Conservation (phyloP, 2,329 filamentous ascomycete species). For the Xylaria sp. region DNA sequence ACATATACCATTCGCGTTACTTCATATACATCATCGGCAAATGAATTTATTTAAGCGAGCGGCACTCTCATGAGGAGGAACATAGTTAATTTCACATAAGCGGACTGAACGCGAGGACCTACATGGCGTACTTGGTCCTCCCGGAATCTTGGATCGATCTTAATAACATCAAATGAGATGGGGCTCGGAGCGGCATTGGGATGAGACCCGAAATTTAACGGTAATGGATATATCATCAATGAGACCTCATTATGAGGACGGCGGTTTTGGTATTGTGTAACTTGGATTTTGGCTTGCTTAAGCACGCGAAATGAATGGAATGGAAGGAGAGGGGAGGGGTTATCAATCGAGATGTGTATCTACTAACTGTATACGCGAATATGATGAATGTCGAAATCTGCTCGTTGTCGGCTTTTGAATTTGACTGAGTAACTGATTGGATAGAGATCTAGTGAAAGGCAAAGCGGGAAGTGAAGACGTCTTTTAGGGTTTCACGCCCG, state of each 20-base stretch:
- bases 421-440: neutral
- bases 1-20: conserved; percentile 15
- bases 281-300: neutral
- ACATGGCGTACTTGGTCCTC: neutral
- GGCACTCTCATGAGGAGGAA: conserved; percentile 1
- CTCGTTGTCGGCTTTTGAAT: neutral
- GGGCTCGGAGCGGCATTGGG: neutral
- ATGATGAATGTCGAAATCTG: conserved; percentile 6
- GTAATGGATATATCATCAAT: conserved; percentile 1
- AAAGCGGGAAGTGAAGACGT: neutral
- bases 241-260: neutral
- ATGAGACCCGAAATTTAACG: neutral
- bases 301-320: neutral
- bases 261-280: neutral
- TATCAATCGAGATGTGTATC: conserved; percentile 1
- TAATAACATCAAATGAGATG: conserved; percentile 1
- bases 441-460: neutral
- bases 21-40: conserved; percentile 14
- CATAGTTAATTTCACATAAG: neutral
- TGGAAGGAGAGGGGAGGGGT: neutral
- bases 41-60: conserved; percentile 9
- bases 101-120: neutral
- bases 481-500: neutral
- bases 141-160: neutral
- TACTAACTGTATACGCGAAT: conserved; percentile 10